Base-by-base conservation (phyloP, 106 monocot genomes). In the Apostasia shenzhenica region DNA sequence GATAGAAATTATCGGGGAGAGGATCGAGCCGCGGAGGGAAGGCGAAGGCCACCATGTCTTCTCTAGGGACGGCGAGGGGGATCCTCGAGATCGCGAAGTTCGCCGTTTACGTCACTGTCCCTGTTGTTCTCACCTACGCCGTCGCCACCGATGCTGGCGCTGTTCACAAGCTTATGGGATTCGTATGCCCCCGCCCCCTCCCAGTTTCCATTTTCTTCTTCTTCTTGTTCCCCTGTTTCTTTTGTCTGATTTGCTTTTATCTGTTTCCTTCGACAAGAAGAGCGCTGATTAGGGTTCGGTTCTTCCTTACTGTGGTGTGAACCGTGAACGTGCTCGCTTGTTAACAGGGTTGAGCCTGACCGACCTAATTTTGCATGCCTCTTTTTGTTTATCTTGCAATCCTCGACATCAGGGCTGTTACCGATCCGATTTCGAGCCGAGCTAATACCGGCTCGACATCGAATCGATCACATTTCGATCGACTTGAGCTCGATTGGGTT, bases 61-160 rank as follows among this genome's bases (percentile, higher is more conserved):
- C 88, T 50, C 46, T 88, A 45, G 84, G 88, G 37, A 74, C 84
- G 12, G 76, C 84, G 57, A 88, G 84, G 73, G 81, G 84, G 62
- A 71, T 88, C 3, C 81, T 88, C n/a, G 88, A 88, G 76, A 77
- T 88, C 57, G 76, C 63, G 47, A 84, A 88, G 68, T 88, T 88
- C 59, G 78, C 71, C 7, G 63, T 88, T 46, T 88, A 84, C 67
- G 88, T 88, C 3, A 68, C 66, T 49, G 72, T 88, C 37, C 84
- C 84, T 1, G 50, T 74, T 54, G 77, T 70, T 11, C 81, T 88
- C 52, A 88, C 84, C 63, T 88, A 88, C 63, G 79, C 73, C 45
- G 78, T 84, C 46, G 76, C 70, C 67, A 84, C 78, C 58, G 68
- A 81, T 50, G 79, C 81, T 67, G 69, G 84, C 57, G 79, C 81